Evolutionary conservation across 2,329 filamentous ascomycete genomes (phyloP), one percentile per base, ranked within the genome.

Genomic region (Nigrospora oryzae): DNA sequence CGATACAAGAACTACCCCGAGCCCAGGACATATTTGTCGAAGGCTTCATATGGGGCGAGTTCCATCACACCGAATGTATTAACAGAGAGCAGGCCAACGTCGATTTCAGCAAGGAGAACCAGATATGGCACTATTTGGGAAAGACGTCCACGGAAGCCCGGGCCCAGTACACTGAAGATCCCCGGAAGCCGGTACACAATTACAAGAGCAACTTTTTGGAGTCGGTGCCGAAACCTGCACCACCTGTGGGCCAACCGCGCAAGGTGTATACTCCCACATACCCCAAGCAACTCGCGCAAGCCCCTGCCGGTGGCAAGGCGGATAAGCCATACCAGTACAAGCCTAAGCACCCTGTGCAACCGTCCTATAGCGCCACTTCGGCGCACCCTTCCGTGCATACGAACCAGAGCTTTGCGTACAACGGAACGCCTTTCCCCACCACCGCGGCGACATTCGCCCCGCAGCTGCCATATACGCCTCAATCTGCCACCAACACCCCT

Each of bases 111-210:
- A 86, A 85, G 60, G 73, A 82, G 14, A 78, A 91, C 49, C 83
- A 87, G 59, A 63, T 95, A 15, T 97, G 90, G 88, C 79, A 89
- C 66, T 97, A 96, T 62, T 74, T 98, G 48, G 88, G 88, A 31
- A 81, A 81, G 61, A 79, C 77, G 16, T 97, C 91, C 17, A 96
- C 91, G 7, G 91, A 97, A 58, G 86, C 89, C 44, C 89, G 84
- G 63, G 84, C 89, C 23, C 89, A 94, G 61, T 98, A 93, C 65
- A 95, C 90, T 5, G 86, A 93, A 56, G 82, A 95, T 64, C 79
- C 76, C 37, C 51, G 57, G 10, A 72, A 64, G 12, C 73, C 65
- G n/a, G 68, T 69, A 38, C 75, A 88, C 62, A 87, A 88, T 48
- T 67, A 74, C 2, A 83, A 77, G 64, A 82, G 81, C 52, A 86